Evolutionary conservation across 306 rosid species (phyloP).

Genomic region (Canavalia gladiata): DNA sequence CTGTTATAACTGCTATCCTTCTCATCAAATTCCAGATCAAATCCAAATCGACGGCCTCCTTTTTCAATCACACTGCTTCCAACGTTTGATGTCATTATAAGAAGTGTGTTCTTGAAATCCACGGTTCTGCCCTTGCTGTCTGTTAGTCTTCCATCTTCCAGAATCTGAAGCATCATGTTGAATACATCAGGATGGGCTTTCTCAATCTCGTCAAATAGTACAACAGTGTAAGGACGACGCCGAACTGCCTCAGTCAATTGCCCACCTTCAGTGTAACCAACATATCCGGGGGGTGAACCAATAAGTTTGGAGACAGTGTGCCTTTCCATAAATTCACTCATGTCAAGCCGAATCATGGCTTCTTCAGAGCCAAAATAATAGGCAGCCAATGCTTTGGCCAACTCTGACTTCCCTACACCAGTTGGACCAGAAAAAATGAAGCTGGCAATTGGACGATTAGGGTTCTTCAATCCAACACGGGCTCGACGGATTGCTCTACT

Average conservation of each 20-base stretch:
- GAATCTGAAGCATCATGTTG: slow-evolving; percentile 99
- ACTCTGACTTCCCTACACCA: slow-evolving; percentile 98
- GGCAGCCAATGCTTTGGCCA: slow-evolving; percentile 95
- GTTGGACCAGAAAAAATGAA: slow-evolving; percentile 99
- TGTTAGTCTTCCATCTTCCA: slow-evolving; percentile 94
- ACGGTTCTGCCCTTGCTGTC: slow-evolving; percentile 98
- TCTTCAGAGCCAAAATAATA: slow-evolving; percentile 98
- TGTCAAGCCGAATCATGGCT: slow-evolving; percentile 98
- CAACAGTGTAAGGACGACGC: slow-evolving; percentile 96
- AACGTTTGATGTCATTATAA: slow-evolving; percentile 95
- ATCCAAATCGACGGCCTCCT: slow-evolving; percentile 89
- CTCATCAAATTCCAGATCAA: slow-evolving; percentile 92
- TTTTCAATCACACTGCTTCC: slow-evolving; percentile 99
- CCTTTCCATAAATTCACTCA: slow-evolving; percentile 99
- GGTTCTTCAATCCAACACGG: slow-evolving; percentile 95
- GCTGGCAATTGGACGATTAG: slow-evolving; percentile 97
- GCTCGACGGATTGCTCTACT: slow-evolving; percentile 97
- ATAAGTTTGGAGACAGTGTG: slow-evolving; percentile 97
- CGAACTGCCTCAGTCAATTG: slow-evolving; percentile 97
- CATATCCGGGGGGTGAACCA: slow-evolving; percentile 99
- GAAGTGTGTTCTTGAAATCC: slow-evolving; percentile 94
- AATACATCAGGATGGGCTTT: slow-evolving; percentile 99
- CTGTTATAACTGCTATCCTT: slow-evolving; percentile 92
- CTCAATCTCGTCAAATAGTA: slow-evolving; percentile 96
- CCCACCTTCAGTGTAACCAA: slow-evolving; percentile 99